These are phyloP conservation scores for Chimonanthus salicifolius DNA, from an alignment of 164 flowering plant species.

Conservation along the genomic window DNA sequence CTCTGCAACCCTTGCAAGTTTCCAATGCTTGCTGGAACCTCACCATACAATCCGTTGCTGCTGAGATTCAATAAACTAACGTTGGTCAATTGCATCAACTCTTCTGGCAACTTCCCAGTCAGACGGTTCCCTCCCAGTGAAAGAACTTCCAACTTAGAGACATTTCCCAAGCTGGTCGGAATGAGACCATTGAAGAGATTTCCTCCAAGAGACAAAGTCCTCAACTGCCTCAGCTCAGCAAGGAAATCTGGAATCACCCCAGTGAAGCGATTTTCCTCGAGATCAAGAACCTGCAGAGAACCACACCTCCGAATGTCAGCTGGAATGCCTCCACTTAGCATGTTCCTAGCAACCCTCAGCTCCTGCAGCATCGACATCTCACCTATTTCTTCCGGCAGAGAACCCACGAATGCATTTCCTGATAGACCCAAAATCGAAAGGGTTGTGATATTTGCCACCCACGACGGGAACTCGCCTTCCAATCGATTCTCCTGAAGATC, in stretches of 20 bases:
- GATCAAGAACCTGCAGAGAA: constrained; percentile 42
- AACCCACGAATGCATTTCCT: constrained; percentile 42
- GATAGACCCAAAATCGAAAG: constrained; percentile 44
- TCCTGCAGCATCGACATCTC: constrained; percentile 40
- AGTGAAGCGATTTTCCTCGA: constrained; percentile 50
- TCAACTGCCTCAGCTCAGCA: constrained; percentile 31
- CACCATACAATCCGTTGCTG: constrained; percentile 43
- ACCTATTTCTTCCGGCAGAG: constrained; percentile 40
- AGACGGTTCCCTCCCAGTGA: constrained; percentile 45
- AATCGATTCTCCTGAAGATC: constrained; percentile 60
- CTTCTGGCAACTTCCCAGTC: constrained; percentile 44
- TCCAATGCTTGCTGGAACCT: constrained; percentile 33
- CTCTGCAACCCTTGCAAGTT: constrained; percentile 30
- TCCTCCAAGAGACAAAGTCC: constrained; percentile 40
- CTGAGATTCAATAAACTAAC: constrained; percentile 46
- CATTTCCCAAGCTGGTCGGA: constrained; percentile 31
- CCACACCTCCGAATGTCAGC: constrained; percentile 33
- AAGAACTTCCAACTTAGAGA: constrained; percentile 33
- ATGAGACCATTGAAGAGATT: constrained; percentile 54
- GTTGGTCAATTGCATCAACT: constrained; percentile 39
- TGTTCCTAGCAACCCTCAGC: constrained; percentile 56
- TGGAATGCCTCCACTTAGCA: constrained; percentile 47
- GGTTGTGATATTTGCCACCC: constrained; percentile 40
- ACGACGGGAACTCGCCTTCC: constrained; percentile 47
- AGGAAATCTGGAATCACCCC: constrained; percentile 46